A percentile compares a stretch with the other conserved stretches of the same genome.
Conservation (phyloP, 192 early-diverging fungal genomes). For the Phlyctochytrium arcticum region DNA sequence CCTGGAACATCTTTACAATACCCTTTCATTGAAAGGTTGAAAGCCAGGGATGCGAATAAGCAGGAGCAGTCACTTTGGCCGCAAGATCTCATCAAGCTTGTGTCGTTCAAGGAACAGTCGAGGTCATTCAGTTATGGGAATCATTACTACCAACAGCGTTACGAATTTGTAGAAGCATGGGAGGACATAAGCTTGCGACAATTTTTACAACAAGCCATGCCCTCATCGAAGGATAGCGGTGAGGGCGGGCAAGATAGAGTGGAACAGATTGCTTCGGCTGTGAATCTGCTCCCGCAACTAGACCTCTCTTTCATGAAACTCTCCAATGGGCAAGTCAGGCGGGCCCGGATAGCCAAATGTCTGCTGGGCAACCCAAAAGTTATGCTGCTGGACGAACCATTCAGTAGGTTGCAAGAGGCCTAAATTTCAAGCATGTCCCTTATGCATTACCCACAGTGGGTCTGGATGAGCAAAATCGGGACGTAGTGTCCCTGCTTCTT, state of each 20-base stretch:
- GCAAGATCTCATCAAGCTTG: neutral
- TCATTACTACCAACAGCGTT: slow-evolving; percentile 50
- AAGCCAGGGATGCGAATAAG: slow-evolving; percentile 27
- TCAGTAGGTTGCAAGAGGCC: slow-evolving; percentile 40
- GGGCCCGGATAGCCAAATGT: slow-evolving; percentile 38
- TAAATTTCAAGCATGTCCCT: neutral
- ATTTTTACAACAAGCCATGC: neutral
- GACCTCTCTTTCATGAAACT: slow-evolving; percentile 41
- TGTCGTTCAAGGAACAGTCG: slow-evolving; percentile 22
- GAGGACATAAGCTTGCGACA: slow-evolving; percentile 12
- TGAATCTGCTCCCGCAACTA: neutral
- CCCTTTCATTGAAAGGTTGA: slow-evolving; percentile 6
- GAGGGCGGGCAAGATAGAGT: slow-evolving; percentile 2
- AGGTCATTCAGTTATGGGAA: slow-evolving; percentile 24
- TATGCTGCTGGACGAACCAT: slow-evolving; percentile 50
- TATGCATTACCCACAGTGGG: slow-evolving; percentile 39
- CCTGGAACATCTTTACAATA: neutral
- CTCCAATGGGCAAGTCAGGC: slow-evolving; percentile 45
- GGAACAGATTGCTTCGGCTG: neutral
- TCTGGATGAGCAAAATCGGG: slow-evolving; percentile 45
- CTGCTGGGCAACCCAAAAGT: neutral
- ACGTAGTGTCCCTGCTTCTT: slow-evolving; percentile 29
- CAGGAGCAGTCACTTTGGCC: slow-evolving; percentile 4
- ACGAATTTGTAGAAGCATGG: slow-evolving; percentile 39
- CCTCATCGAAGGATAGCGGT: too few relatives aligned